phyloP scores from a whole-genome alignment of 805 yeast genomes.

The Ogataea ganodermae region DNA sequence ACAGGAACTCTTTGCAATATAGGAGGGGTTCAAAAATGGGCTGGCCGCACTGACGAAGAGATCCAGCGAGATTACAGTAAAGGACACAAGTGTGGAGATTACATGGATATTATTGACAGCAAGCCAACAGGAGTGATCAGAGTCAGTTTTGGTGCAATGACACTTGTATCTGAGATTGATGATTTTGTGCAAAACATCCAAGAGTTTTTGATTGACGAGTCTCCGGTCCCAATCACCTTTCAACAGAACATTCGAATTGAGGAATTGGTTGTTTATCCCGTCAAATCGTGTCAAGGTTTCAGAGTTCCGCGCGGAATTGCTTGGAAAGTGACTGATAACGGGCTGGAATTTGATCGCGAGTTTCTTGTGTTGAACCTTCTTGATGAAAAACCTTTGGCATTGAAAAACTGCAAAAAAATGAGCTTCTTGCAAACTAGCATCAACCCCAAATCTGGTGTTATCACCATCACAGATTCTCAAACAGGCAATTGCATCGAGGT shows the following conservation, averaged over 20 bases:
- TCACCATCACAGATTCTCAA: constrained; percentile 9
- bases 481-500: constrained; percentile 10
- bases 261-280: constrained; percentile 39
- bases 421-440: constrained; percentile 36
- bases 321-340: constrained; percentile 36
- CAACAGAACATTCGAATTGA: constrained; percentile 17
- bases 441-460: constrained; percentile 6
- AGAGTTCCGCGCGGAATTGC: constrained; percentile 23
- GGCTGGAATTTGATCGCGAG: constrained; percentile 43
- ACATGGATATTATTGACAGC: constrained; percentile 39
- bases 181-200: constrained; percentile 28
- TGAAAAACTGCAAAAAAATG: constrained; percentile 40
- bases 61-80: constrained; percentile 30
- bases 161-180: constrained; percentile 36
- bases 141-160: constrained; percentile 45
- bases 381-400: constrained; percentile 31
- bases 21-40: constrained; percentile 39
- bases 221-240: background rate
- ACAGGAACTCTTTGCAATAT: constrained; percentile 47
- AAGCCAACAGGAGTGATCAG: constrained; percentile 44
- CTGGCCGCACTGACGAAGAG: constrained; percentile 29
- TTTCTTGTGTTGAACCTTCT: constrained; percentile 39
- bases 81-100: constrained; percentile 48
- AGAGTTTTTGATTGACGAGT: constrained; percentile 28
- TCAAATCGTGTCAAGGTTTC: constrained; percentile 44